Evolutionary conservation across 192 early-diverging fungal genomes (phyloP).

Genomic region (Cladochytrium replicatum): DNA sequence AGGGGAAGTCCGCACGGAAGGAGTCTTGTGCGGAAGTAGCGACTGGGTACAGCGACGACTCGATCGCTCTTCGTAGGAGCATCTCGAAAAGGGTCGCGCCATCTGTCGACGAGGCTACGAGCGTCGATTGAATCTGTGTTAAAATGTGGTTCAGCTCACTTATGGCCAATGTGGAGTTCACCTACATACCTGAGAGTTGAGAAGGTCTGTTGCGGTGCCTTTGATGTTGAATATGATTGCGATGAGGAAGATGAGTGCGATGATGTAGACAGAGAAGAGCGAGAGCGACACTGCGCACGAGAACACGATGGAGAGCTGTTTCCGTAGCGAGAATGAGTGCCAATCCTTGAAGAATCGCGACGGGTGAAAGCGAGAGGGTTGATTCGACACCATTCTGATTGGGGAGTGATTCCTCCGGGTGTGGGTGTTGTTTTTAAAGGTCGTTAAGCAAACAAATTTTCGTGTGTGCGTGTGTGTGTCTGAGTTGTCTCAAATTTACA

Average conservation of each 20-base stretch:
- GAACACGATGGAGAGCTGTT: conserved; percentile 12
- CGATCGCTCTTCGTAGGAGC: conserved; percentile 3
- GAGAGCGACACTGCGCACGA: conserved; percentile 4
- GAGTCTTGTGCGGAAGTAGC: conserved; percentile 4
- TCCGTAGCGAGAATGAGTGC: conserved; percentile 1
- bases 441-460: no score
- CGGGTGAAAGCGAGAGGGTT: no score
- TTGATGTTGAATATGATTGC: conserved; percentile 16
- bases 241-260: conserved; percentile 15
- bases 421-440: no score
- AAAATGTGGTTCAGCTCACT: no score
- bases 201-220: conserved; percentile 10
- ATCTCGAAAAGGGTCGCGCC: conserved; percentile 19
- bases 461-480: no score
- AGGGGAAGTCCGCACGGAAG: conserved; percentile 4
- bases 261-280: conserved; percentile 9
- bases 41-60: conserved; percentile 3
- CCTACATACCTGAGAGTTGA: conserved; percentile 21
- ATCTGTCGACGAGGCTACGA: conserved; percentile 2
- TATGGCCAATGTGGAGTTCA: no score
- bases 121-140: conserved; percentile 7
- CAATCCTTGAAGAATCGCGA: not conserved
- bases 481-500: no score
- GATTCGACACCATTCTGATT: no score
- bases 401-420: no score